Conservation (phyloP, 1,139 yeast species). For the Blastobotrys apis region DNA sequence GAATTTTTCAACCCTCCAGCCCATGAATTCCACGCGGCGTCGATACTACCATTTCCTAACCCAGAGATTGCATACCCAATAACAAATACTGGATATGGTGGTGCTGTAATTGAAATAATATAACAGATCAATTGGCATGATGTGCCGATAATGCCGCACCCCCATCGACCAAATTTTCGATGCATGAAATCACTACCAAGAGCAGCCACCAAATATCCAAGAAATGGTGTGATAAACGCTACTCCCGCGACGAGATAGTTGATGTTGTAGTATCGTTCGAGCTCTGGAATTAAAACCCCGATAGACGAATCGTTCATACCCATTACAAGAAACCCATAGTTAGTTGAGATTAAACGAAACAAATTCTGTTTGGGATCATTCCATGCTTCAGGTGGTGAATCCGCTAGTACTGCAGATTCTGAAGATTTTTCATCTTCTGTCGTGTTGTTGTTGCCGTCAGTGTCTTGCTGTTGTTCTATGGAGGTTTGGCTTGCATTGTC, state of each 20-base stretch:
- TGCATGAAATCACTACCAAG: conserved; percentile 35
- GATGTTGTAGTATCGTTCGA: conserved; percentile 26
- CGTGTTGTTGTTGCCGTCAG: no score
- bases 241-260: conserved; percentile 27
- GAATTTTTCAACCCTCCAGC: conserved; percentile 47
- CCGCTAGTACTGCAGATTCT: no score
- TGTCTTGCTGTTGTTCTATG: no score
- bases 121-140: conserved; percentile 39
- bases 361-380: conserved; percentile 10
- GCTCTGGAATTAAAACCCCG: conserved; percentile 24
- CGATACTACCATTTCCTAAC: conserved; percentile 49
- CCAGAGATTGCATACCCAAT: conserved; percentile 57
- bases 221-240: conserved; percentile 28
- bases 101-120: conserved; percentile 42
- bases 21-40: conserved; percentile 54
- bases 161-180: conserved; percentile 41
- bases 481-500: no score
- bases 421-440: no score
- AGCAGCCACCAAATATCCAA: conserved; percentile 40
- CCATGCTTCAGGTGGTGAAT: no score
- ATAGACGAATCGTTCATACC: conserved; percentile 25
- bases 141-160: conserved; percentile 40
- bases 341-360: conserved; percentile 12
- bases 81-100: conserved; percentile 40
- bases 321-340: conserved; percentile 17